These are phyloP conservation scores for Galeopsis tetrahit DNA, from an alignment of 257 asterid genomes.

Conservation along the genomic window DNA sequence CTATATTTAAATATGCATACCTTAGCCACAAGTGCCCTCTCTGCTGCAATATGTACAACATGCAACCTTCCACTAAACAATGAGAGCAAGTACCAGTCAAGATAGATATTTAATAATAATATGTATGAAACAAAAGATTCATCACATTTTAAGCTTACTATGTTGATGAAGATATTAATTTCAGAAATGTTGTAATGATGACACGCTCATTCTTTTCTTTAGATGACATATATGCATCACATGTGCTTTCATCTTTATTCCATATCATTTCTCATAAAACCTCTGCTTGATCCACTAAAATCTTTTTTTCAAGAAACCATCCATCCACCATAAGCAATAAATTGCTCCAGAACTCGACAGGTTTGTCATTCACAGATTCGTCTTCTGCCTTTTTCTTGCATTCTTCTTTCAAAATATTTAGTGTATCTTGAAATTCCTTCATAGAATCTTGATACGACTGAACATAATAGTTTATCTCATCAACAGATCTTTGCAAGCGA, in stretches of 20 bases:
- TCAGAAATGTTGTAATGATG: conserved; percentile 59
- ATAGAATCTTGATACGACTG: too few species aligned
- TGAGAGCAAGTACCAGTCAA: conserved; percentile 36
- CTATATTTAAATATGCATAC: conserved; percentile 13
- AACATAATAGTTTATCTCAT: too few species aligned
- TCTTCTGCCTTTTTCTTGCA: conserved; percentile 50
- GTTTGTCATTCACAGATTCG: conserved; percentile 61
- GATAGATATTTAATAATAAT: too few species aligned
- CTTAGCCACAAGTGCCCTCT: too few species aligned
- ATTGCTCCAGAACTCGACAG: too few species aligned
- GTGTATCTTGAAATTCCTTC: too few species aligned
- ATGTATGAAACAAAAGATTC: conserved; percentile 38
- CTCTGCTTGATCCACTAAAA: too few species aligned
- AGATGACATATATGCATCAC: too few species aligned
- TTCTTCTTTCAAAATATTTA: conserved; percentile 70
- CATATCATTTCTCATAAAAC: too few species aligned
- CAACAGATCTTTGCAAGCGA: conserved; percentile 84
- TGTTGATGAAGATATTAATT: conserved; percentile 50
- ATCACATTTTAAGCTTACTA: conserved; percentile 47
- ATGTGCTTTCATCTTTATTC: too few species aligned
- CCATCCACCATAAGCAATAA: too few species aligned
- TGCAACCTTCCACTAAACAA: conserved; percentile 71
- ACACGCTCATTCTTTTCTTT: conserved; percentile 72
- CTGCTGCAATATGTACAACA: conserved; percentile 85
- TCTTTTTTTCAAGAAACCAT: conserved; percentile 89